A percentile compares a stretch with the other conserved stretches of the same genome.
Evolutionary conservation across 2,329 filamentous ascomycete genomes (phyloP).

Genomic region (Hymenoscyphus albidus): DNA sequence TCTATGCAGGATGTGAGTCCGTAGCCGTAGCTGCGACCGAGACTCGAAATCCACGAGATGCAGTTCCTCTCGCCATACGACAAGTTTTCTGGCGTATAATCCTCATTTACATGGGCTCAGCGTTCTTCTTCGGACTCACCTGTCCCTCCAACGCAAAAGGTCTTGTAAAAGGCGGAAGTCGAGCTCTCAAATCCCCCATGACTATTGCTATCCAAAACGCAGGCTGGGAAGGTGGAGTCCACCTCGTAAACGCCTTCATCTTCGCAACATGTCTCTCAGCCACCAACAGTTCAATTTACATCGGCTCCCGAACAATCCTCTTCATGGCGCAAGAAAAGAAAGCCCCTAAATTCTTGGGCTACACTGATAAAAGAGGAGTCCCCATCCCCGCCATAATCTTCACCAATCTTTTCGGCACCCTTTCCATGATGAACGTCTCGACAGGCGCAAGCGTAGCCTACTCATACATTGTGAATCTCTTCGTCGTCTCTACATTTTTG

Average conservation of each 20-base stretch:
- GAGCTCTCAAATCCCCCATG: constrained; percentile 68
- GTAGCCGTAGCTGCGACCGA: constrained; percentile 55
- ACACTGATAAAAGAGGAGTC: constrained; percentile 61
- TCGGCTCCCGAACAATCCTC: constrained; percentile 68
- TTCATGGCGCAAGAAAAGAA: constrained; percentile 73
- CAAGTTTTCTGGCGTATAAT: constrained; percentile 93
- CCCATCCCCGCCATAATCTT: constrained; percentile 60
- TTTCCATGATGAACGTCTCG: constrained; percentile 73
- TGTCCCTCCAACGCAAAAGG: constrained; percentile 65
- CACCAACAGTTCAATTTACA: constrained; percentile 74
- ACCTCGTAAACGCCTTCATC: constrained; percentile 76
- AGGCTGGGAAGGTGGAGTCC: constrained; percentile 67
- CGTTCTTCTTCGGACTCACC: constrained; percentile 71
- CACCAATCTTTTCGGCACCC: constrained; percentile 65
- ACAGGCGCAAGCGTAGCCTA: constrained; percentile 64
- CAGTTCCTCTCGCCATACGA: constrained; percentile 64
- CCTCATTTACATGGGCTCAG: constrained; percentile 75
- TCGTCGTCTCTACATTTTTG: constrained; percentile 66
- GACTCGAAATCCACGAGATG: constrained; percentile 44
- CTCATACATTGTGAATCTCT: constrained; percentile 65
- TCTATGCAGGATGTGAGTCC: constrained; percentile 65
- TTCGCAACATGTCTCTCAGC: constrained; percentile 69
- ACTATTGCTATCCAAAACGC: constrained; percentile 71
- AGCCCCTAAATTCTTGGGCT: constrained; percentile 65
- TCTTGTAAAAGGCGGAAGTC: constrained; percentile 57